These are phyloP conservation scores for Saccharomyces jurei DNA, from an alignment of 805 yeast genomes.

Conservation along the genomic window DNA sequence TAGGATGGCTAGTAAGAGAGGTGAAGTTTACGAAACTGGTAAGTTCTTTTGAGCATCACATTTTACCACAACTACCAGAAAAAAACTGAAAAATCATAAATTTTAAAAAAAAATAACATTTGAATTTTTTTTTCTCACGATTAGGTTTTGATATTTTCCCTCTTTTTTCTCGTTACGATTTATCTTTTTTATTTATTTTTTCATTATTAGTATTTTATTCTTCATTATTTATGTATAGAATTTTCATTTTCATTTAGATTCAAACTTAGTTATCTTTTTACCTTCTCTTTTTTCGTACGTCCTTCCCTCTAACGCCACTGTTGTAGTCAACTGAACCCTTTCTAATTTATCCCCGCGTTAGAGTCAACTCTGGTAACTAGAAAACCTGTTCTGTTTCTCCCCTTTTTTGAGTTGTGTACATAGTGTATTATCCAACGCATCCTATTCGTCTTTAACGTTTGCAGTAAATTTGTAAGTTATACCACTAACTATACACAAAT, in stretches of 20 bases:
- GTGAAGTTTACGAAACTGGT: slow-evolving; percentile 23
- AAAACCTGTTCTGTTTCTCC: background rate
- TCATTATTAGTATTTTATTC: background rate
- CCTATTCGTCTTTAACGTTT: background rate
- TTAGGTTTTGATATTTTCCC: background rate
- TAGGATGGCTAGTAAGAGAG: slow-evolving; percentile 33
- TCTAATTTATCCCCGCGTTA: too few relatives aligned
- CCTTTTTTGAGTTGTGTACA: background rate
- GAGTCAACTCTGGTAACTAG: too few relatives aligned
- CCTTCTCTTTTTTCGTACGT: background rate
- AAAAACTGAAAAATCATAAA: background rate
- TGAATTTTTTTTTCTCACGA: background rate
- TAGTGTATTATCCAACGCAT: background rate
- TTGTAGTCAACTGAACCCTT: too few relatives aligned
- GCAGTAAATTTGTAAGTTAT: background rate
- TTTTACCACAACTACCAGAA: background rate
- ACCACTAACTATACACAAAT: background rate
- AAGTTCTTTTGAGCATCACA: slow-evolving; percentile 1
- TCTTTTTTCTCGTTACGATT: background rate
- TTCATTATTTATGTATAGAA: background rate
- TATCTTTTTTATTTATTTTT: background rate
- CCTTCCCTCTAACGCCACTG: background rate
- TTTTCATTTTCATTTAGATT: background rate
- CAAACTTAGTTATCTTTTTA: background rate
- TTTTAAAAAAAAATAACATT: background rate